A percentile compares a stretch with the other conserved stretches of the same genome.
Evolutionary conservation across 1,139 yeast genomes (phyloP).

Genomic region (Blastobotrys raffinosifermentans): DNA sequence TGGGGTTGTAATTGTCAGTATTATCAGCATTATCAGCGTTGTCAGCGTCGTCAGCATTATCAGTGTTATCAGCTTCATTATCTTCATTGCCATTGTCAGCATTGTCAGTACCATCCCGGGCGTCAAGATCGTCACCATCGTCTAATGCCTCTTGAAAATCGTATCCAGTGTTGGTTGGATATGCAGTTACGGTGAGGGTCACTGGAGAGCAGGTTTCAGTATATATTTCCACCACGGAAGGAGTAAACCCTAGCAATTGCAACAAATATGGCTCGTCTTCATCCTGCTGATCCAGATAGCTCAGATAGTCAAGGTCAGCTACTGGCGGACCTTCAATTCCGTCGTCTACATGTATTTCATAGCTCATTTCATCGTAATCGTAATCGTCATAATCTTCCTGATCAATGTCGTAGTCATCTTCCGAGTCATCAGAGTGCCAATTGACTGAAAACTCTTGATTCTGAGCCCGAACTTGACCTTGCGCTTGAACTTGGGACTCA

Average conservation of each 20-base stretch:
- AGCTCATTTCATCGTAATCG: not conserved
- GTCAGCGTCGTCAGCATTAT: slow-evolving; percentile 1
- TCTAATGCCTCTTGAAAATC: no score
- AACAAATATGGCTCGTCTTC: no score
- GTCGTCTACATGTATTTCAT: not conserved
- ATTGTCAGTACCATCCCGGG: not conserved
- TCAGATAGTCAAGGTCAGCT: no score
- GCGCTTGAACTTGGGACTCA: not conserved
- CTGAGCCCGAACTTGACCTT: not conserved
- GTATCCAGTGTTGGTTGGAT: no score
- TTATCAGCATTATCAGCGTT: slow-evolving; percentile 1
- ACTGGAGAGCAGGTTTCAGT: not conserved
- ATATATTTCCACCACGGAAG: no score
- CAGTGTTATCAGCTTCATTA: slow-evolving; percentile 1
- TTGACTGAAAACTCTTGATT: not conserved
- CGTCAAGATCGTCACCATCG: slow-evolving; percentile 2
- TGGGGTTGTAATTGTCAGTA: slow-evolving; percentile 1
- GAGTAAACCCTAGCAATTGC: no score
- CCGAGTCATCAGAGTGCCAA: not conserved
- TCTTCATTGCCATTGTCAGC: slow-evolving; percentile 4
- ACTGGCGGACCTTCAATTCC: no score
- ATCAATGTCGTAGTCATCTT: not conserved
- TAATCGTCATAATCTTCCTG: not conserved
- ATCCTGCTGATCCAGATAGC: no score
- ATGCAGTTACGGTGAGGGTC: slow-evolving; percentile 1